Conservation (phyloP, 257 asterid genomes). For the Mitragyna speciosa region DNA sequence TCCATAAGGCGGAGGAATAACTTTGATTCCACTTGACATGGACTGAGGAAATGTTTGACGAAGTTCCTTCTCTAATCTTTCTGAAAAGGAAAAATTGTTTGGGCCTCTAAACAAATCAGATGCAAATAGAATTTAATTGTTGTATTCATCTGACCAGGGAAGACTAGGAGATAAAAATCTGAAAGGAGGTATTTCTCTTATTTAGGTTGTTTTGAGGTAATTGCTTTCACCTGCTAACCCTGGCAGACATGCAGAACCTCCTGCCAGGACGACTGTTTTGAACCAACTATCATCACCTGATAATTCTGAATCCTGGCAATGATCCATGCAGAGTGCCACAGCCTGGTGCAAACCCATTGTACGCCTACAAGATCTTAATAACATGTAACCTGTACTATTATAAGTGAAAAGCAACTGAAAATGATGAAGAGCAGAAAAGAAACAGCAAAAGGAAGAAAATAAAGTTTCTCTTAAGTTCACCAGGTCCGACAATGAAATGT, state of each 20-base stretch:
- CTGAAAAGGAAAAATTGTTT: slow-evolving; percentile 40
- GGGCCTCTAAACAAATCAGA: too few species aligned
- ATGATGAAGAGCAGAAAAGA: not conserved
- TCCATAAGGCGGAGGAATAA: slow-evolving; percentile 83
- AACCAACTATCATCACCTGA: slow-evolving; percentile 71
- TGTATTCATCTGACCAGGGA: too few species aligned
- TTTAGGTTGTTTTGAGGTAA: not conserved
- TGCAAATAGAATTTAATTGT: too few species aligned
- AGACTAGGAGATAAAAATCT: too few species aligned
- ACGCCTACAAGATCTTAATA: slow-evolving; percentile 51
- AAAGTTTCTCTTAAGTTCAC: not conserved
- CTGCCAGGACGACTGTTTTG: slow-evolving; percentile 78
- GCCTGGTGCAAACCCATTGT: slow-evolving; percentile 86
- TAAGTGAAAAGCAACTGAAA: not conserved
- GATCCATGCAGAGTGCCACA: slow-evolving; percentile 90
- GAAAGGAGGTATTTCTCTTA: too few species aligned
- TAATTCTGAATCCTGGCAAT: slow-evolving; percentile 81
- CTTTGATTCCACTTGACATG: slow-evolving; percentile 60
- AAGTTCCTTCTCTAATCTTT: slow-evolving; percentile 83
- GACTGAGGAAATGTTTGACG: slow-evolving; percentile 45
- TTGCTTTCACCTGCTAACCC: slow-evolving; percentile 80
- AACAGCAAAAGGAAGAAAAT: not conserved
- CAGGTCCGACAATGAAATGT: not conserved
- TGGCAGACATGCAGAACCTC: slow-evolving; percentile 94
- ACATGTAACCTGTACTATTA: slow-evolving; percentile 15